These are phyloP conservation scores for Colletotrichum tanaceti DNA, from an alignment of 2,329 filamentous ascomycete genomes.

Conservation along the genomic window DNA sequence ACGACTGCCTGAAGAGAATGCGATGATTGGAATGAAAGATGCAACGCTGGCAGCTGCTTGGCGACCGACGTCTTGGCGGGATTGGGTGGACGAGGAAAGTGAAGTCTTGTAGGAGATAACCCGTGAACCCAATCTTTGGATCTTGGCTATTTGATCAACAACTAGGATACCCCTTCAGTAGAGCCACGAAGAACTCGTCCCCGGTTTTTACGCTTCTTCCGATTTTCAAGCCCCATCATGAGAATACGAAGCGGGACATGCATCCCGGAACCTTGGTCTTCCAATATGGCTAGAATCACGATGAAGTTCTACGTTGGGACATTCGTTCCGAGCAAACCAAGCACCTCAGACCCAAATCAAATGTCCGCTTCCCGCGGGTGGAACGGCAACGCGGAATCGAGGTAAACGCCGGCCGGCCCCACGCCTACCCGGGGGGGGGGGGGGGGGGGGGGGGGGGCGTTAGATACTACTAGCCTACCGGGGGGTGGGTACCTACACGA, in stretches of 20 bases:
- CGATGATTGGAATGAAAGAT: neutral
- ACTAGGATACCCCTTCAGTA: neutral
- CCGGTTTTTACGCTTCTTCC: neutral
- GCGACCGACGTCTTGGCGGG: slow-evolving; percentile 17
- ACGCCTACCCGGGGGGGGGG: no score
- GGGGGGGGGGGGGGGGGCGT: no score
- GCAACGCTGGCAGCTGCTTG: slow-evolving; percentile 12
- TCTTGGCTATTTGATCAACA: neutral
- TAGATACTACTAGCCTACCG: neutral
- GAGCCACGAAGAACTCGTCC: neutral
- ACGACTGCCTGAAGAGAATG: slow-evolving; percentile 13
- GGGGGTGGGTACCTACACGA: no score
- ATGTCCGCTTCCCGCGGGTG: neutral
- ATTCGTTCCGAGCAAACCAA: slow-evolving; percentile 4
- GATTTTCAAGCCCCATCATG: neutral
- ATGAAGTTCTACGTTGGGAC: slow-evolving; percentile 5
- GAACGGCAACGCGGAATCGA: neutral
- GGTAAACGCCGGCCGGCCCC: neutral
- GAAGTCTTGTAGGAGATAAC: neutral
- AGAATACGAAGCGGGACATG: neutral
- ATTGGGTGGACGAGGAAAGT: slow-evolving; percentile 16
- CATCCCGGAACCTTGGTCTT: slow-evolving; percentile 7
- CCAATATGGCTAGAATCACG: slow-evolving; percentile 19
- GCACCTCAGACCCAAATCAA: no score
- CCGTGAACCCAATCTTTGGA: slow-evolving; percentile 11